Percentiles rank a stretch among this genome's conserved stretches.
These are phyloP conservation scores for Ogataea hybrid DNA, from an alignment of 1,139 yeast species.

Conservation along the genomic window DNA sequence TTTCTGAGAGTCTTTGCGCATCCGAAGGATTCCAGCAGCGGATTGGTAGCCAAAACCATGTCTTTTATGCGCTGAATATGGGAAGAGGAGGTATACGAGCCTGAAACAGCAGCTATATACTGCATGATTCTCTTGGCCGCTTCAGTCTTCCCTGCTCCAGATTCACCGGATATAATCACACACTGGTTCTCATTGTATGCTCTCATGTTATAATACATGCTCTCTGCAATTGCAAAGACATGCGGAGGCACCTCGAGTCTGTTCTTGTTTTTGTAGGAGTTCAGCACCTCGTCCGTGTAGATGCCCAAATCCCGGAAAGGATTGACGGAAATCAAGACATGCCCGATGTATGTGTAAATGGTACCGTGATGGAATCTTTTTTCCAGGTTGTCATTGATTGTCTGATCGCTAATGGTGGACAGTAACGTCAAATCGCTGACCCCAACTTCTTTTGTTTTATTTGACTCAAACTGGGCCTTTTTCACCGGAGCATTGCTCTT, in stretches of 20 bases:
- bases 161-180: conserved; percentile 97
- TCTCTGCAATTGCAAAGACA: conserved; percentile 96
- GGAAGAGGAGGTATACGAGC: conserved; percentile 51
- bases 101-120: conserved; percentile 87
- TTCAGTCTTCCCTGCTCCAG: conserved; percentile 99
- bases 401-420: conserved; percentile 85
- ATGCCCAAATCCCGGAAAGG: conserved; percentile 97
- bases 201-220: conserved; percentile 94
- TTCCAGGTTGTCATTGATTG: conserved; percentile 88
- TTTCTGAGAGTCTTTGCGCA: conserved; percentile 97
- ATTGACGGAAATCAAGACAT: conserved; percentile 89
- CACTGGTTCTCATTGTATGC: conserved; percentile 95
- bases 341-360: conserved; percentile 87
- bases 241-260: conserved; percentile 98
- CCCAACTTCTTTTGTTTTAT: conserved; percentile 94
- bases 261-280: conserved; percentile 84
- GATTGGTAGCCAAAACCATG: conserved; percentile 98
- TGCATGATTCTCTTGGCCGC: conserved; percentile 99
- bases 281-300: conserved; percentile 74
- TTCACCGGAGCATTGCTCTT: conserved; percentile 61
- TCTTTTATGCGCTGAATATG: conserved; percentile 84
- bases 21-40: conserved; percentile 93
- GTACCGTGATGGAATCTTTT: conserved; percentile 87
- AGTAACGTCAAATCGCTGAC: conserved; percentile 91
- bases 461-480: conserved; percentile 87